These are phyloP conservation scores for Aspergillus panamensis DNA, from an alignment of 495 filamentous ascomycete genomes.

Conservation along the genomic window DNA sequence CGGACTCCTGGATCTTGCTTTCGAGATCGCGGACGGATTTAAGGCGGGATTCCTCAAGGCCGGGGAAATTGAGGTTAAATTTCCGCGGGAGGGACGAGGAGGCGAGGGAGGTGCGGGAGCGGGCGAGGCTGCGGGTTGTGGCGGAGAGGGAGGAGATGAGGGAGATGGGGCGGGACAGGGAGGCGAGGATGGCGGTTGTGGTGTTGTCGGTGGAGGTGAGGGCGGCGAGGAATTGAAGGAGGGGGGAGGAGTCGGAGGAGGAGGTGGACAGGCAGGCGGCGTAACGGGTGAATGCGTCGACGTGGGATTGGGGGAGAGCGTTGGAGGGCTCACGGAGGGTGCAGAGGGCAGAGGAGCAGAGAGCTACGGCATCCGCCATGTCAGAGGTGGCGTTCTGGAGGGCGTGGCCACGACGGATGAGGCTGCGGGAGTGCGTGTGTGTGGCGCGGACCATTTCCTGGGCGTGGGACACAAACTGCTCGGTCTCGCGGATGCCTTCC, in stretches of 20 bases:
- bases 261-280: slow-evolving; percentile 61
- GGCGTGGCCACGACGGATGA: slow-evolving; percentile 55
- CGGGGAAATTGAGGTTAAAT: slow-evolving; percentile 50
- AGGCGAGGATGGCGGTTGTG: slow-evolving; percentile 71
- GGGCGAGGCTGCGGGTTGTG: slow-evolving; percentile 65
- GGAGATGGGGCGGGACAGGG: slow-evolving; percentile 75
- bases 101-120: slow-evolving; percentile 66
- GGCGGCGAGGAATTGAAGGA: slow-evolving; percentile 66
- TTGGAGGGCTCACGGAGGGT: slow-evolving; percentile 45
- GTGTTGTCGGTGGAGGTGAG: slow-evolving; percentile 74
- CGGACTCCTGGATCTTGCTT: slow-evolving; percentile 62
- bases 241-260: slow-evolving; percentile 65
- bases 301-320: slow-evolving; percentile 61
- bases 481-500: slow-evolving; percentile 84
- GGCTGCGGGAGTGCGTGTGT: slow-evolving; percentile 73
- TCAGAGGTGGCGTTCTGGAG: slow-evolving; percentile 49
- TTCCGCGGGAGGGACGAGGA: slow-evolving; percentile 47
- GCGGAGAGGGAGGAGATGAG: slow-evolving; percentile 68
- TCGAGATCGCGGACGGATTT: slow-evolving; percentile 75
- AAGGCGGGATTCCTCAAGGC: slow-evolving; percentile 82
- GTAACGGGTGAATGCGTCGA: slow-evolving; percentile 69
- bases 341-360: slow-evolving; percentile 54
- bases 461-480: slow-evolving; percentile 86
- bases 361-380: slow-evolving; percentile 61
- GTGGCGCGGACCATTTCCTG: slow-evolving; percentile 82